Conservation (phyloP, 73 alveolate genomes). For the Tetrahymena thermophila region DNA sequence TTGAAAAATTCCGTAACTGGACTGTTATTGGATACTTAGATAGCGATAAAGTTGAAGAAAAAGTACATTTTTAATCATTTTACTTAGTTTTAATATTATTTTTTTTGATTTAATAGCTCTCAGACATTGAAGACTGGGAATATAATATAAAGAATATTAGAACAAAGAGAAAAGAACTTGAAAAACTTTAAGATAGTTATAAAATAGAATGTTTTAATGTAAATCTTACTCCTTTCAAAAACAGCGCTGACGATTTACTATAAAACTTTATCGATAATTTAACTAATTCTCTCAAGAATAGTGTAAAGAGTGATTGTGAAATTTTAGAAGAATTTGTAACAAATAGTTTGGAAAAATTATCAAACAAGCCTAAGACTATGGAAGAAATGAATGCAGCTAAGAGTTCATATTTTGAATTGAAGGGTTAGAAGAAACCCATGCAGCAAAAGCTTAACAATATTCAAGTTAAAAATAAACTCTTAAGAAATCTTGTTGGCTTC, state of each 20-base stretch:
- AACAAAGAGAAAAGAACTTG: slow-evolving; percentile 81
- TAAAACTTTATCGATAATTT: slow-evolving; percentile 91
- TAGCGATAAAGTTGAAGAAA: slow-evolving; percentile 72
- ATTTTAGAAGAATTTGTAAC: slow-evolving; percentile 79
- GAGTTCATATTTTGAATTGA: slow-evolving; percentile 77
- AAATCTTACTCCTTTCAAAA: slow-evolving; percentile 70
- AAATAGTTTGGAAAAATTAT: slow-evolving; percentile 79
- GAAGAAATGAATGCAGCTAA: slow-evolving; percentile 91
- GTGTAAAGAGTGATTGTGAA: slow-evolving; percentile 79
- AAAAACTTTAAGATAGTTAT: slow-evolving; percentile 78
- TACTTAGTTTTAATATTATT: slow-evolving; percentile 69
- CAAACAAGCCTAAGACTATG: slow-evolving; percentile 82
- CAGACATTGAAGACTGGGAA: slow-evolving; percentile 85
- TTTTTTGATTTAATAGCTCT: slow-evolving; percentile 53
- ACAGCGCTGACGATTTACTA: slow-evolving; percentile 84
- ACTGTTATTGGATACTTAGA: slow-evolving; percentile 35
- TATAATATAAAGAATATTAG: slow-evolving; percentile 80
- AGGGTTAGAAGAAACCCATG: slow-evolving; percentile 75
- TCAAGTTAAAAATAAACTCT: slow-evolving; percentile 77
- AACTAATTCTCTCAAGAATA: slow-evolving; percentile 62
- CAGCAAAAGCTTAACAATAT: slow-evolving; percentile 68
- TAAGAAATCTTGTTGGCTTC: slow-evolving; percentile 86
- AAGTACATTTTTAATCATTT: slow-evolving; percentile 61
- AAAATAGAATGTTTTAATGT: slow-evolving; percentile 88
- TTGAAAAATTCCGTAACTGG: slow-evolving; percentile 33